Evolutionary conservation across 495 filamentous ascomycete genomes (phyloP), one percentile per base, ranked within the genome.

Genomic region (Xylaria bambusicola): DNA sequence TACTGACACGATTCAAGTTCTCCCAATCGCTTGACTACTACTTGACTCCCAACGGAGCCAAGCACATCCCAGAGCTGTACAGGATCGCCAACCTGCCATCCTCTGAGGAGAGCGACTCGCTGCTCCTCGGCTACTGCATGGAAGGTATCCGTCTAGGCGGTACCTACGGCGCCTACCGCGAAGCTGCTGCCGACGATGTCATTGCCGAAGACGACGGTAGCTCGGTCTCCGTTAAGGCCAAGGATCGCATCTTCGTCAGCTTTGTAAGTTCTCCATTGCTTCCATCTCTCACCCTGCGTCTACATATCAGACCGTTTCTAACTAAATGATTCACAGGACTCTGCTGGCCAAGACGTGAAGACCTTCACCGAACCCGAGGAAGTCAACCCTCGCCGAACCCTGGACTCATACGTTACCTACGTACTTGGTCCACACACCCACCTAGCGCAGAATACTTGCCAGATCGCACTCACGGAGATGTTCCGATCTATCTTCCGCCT

Each of bases 11-110:
- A 15, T 33, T 36, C 9, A 27, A 80, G 76, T 77, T 94, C 63
- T 86, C 89, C 8, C 87, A 91, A 72, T 80, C 90, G 10, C 80
- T 93, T 10, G 90, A 95, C 66, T 93, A 85, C 77, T 95, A 91
- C 75, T 76, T 92, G 26, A 81, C 80, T 0, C 75, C 80, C 13
- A 40, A 62, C 0, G 84, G 84, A 57, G 75, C 78, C 38, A 48
- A 72, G 23, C 78, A 91, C 62, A 70, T 86, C 6, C 75, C 82
- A 2, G 82, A 83, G 29, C 80, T 92, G 64, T 77, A 84, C 67
- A 72, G 71, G 8, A 74, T 87, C 23, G 82, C 83, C 6, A 62
- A 60, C 8, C 59, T 71, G 35, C 66, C 74, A 0, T 31, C 71
- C 0, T 69, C 66, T 0, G 58, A 57, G 0, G 68, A 72, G 24